Evolutionary conservation across 164 flowering plant genomes (phyloP).

Genomic region (Saururus chinensis): DNA sequence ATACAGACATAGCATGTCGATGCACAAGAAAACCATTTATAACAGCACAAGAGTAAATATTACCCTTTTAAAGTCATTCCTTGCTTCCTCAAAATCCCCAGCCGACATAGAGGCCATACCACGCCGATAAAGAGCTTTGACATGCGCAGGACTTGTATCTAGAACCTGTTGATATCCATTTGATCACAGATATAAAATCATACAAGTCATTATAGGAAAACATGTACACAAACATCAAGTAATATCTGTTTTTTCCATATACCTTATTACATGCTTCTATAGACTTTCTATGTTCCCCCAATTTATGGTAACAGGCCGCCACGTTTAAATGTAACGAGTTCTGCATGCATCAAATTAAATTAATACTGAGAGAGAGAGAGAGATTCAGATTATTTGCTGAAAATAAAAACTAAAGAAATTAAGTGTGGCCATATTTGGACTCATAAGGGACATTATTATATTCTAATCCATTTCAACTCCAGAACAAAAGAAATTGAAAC

Average conservation of each 20-base stretch:
- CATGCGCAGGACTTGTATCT: constrained; percentile 76
- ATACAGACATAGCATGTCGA: background rate
- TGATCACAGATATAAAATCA: background rate
- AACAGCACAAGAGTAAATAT: background rate
- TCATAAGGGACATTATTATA: too few species aligned
- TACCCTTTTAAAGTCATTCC: constrained; percentile 69
- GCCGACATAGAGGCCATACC: constrained; percentile 90
- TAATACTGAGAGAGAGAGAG: too few species aligned
- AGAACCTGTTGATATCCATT: constrained; percentile 43
- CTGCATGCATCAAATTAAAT: constrained; percentile 29
- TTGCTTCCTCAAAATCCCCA: constrained; percentile 94
- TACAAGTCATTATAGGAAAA: background rate
- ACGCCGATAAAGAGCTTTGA: constrained; percentile 89
- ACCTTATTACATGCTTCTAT: constrained; percentile 94
- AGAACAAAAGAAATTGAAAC: too few species aligned
- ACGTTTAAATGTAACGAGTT: constrained; percentile 78
- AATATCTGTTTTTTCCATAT: background rate
- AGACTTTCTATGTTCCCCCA: constrained; percentile 89
- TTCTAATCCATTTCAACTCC: too few species aligned
- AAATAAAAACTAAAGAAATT: background rate
- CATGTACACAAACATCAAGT: background rate
- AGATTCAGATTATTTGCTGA: background rate
- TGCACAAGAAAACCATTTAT: background rate
- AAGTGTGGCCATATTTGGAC: too few species aligned
- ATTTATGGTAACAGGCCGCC: constrained; percentile 87